phyloP scores from a whole-genome alignment of 345 rosid genomes.

The Ceriops zippeliana region DNA sequence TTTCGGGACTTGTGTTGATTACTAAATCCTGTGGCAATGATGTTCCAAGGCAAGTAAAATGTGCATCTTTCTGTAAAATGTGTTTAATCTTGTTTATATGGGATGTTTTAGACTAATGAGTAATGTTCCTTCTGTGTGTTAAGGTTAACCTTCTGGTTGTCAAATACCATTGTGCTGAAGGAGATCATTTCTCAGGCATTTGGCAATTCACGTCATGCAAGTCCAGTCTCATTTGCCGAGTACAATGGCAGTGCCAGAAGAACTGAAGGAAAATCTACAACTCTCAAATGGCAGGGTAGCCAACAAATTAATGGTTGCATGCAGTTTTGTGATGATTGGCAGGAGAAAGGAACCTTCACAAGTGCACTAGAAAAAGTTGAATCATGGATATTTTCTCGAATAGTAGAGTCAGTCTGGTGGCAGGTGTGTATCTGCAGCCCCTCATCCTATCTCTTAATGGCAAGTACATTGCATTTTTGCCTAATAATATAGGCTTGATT shows the following conservation, averaged over 20 bases:
- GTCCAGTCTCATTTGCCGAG: constrained; percentile 38
- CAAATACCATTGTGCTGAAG: constrained; percentile 73
- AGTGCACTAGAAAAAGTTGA: constrained; percentile 77
- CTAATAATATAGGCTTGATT: background rate
- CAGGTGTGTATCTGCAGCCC: constrained; percentile 51
- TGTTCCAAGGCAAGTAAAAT: constrained; percentile 65
- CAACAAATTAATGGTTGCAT: constrained; percentile 42
- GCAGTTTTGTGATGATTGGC: constrained; percentile 73
- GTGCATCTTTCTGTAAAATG: background rate
- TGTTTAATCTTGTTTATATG: constrained; percentile 3
- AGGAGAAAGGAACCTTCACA: constrained; percentile 76
- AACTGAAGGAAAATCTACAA: constrained; percentile 30
- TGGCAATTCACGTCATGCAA: constrained; percentile 47
- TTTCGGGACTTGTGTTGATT: constrained; percentile 81
- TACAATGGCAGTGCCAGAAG: constrained; percentile 45
- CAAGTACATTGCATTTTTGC: no score
- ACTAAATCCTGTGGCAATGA: constrained; percentile 87
- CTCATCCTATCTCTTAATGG: background rate
- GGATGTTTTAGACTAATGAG: constrained; percentile 6
- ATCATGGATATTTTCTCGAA: constrained; percentile 87
- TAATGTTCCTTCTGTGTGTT: constrained; percentile 17
- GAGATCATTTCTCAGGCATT: constrained; percentile 75
- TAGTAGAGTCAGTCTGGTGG: constrained; percentile 97
- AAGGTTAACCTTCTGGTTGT: constrained; percentile 95
- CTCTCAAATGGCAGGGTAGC: constrained; percentile 44